Evolutionary conservation across 768 basidiomycete genomes (phyloP).

Genomic region (Lanmaoa rubissima): DNA sequence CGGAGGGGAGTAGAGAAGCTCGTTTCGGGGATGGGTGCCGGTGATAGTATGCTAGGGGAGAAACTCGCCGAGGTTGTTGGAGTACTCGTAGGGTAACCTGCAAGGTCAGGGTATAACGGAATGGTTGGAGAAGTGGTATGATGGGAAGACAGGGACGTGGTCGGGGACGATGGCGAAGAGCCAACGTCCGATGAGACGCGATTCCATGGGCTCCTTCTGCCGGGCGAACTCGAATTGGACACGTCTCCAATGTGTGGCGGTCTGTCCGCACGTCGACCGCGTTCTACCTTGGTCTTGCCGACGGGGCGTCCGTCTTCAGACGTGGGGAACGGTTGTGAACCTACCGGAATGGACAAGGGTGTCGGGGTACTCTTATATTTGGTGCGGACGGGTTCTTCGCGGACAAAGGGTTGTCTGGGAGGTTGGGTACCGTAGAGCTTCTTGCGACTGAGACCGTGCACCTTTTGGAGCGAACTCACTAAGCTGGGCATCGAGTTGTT

Average conservation of each 20-base stretch:
- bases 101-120: slow-evolving; percentile 21
- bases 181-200: slow-evolving; percentile 17
- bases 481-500: slow-evolving; percentile 43
- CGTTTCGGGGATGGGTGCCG: slow-evolving; percentile 14
- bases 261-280: slow-evolving; percentile 25
- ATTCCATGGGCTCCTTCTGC: slow-evolving; percentile 31
- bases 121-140: slow-evolving; percentile 22
- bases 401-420: slow-evolving; percentile 49
- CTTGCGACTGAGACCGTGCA: slow-evolving; percentile 70
- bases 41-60: slow-evolving; percentile 3
- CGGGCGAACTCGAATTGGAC: slow-evolving; percentile 32
- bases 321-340: slow-evolving; percentile 13
- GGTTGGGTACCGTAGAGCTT: slow-evolving; percentile 58
- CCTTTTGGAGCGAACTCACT: slow-evolving; percentile 61
- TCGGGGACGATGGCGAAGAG: slow-evolving; percentile 27
- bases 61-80: slow-evolving; percentile 9
- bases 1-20: slow-evolving; percentile 11
- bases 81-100: slow-evolving; percentile 15
- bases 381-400: slow-evolving; percentile 45
- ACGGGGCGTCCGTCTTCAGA: slow-evolving; percentile 20
- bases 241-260: slow-evolving; percentile 8
- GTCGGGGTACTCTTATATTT: slow-evolving; percentile 34
- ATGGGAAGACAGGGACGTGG: slow-evolving; percentile 19
- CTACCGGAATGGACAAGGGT: slow-evolving; percentile 31
- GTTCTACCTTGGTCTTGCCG: slow-evolving; percentile 24